Conservation (phyloP, 257 asterid genomes). For the Capsicum pubescens region DNA sequence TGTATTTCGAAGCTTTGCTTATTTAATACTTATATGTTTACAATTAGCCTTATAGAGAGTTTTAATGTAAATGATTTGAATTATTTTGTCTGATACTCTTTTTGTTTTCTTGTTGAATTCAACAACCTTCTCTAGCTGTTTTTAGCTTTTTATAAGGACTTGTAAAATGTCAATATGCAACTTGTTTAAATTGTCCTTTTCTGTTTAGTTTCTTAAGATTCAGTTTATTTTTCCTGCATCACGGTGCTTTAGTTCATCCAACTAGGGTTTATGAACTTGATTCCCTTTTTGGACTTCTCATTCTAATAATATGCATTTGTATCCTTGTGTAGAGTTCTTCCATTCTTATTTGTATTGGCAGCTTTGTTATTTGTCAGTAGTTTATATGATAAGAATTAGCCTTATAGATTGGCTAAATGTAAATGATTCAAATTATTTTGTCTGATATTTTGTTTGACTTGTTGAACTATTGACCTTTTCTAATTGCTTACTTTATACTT, state of each 20-base stretch:
- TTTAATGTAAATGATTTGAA: neutral
- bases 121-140: neutral
- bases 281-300: neutral
- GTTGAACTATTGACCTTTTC: neutral
- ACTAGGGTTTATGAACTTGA: neutral
- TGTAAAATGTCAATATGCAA: neutral
- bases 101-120: slow-evolving; percentile 18
- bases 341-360: slow-evolving; percentile 1
- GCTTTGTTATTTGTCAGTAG: neutral
- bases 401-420: neutral
- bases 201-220: slow-evolving; percentile 9
- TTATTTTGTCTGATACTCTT: neutral
- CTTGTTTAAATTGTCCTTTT: neutral
- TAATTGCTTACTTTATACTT: neutral
- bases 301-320: neutral
- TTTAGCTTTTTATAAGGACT: neutral
- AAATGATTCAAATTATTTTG: neutral
- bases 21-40: neutral
- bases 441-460: neutral
- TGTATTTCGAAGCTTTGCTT: neutral
- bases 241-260: neutral
- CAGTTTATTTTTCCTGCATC: slow-evolving; percentile 1
- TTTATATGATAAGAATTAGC: neutral
- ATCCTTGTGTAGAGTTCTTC: neutral
- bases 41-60: neutral